Evolutionary conservation across 352 stramenopile genomes (phyloP).

Genomic region (Pythium chondricola): DNA sequence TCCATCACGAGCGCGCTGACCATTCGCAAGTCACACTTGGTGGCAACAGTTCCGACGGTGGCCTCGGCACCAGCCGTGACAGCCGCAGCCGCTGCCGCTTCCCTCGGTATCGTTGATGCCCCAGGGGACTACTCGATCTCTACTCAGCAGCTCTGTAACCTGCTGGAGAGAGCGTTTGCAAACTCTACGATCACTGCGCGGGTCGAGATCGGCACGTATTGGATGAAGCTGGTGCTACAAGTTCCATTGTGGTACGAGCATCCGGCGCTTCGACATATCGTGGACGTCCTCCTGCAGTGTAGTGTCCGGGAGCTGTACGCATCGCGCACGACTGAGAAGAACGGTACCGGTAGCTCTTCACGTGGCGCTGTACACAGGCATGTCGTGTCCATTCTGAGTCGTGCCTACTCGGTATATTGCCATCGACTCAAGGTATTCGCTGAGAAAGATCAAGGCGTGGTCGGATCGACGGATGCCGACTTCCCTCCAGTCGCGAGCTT

Average conservation of each 20-base stretch:
- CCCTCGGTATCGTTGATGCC: constrained; percentile 39
- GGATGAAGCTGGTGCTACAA: constrained; percentile 54
- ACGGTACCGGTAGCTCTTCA: neutral
- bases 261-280: constrained; percentile 48
- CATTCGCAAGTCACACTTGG: constrained; percentile 22
- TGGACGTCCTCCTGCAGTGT: constrained; percentile 63
- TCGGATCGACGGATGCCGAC: constrained; percentile 22
- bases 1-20: constrained; percentile 24
- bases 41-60: constrained; percentile 16
- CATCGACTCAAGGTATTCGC: constrained; percentile 7
- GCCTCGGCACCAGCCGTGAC: constrained; percentile 17
- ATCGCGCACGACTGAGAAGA: constrained; percentile 7
- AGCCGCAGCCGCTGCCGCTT: constrained; percentile 31
- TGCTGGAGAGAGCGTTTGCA: constrained; percentile 61
- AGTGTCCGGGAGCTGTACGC: constrained; percentile 41
- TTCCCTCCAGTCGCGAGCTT: constrained; percentile 53
- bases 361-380: constrained; percentile 11
- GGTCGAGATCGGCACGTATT: constrained; percentile 39
- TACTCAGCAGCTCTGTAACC: constrained; percentile 39
- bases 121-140: constrained; percentile 41
- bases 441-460: constrained; percentile 8
- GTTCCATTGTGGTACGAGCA: constrained; percentile 81
- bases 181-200: constrained; percentile 36
- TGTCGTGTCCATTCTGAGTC: constrained; percentile 13
- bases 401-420: constrained; percentile 13